A percentile compares a stretch with the other conserved stretches of the same genome.
Evolutionary conservation across 2,329 filamentous ascomycete genomes (phyloP).

Genomic region (Colletotrichum ledebouriae): DNA sequence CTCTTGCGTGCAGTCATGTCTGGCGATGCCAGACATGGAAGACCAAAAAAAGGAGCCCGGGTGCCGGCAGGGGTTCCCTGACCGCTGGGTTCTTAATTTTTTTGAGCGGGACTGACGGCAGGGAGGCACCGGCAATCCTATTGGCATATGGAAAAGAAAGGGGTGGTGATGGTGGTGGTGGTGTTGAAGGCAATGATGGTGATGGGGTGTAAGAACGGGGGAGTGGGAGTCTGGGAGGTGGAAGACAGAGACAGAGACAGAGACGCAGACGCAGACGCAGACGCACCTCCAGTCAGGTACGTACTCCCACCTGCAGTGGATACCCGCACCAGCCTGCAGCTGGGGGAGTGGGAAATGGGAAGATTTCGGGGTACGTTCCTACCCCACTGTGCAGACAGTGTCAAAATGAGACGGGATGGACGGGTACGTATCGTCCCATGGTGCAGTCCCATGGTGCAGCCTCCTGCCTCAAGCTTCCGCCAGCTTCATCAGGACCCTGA

Average conservation of each 20-base stretch:
- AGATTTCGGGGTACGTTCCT: slow-evolving; percentile 16
- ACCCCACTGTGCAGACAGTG: background rate
- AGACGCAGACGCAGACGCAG: slow-evolving; percentile 15
- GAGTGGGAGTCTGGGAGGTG: slow-evolving; percentile 1
- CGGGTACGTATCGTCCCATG: slow-evolving; percentile 1
- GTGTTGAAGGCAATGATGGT: background rate
- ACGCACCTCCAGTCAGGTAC: slow-evolving; percentile 12
- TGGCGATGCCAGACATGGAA: slow-evolving; percentile 25
- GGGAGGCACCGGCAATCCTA: slow-evolving; percentile 29
- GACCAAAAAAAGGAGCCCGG: slow-evolving; percentile 24
- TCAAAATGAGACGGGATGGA: background rate
- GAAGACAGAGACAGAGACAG: background rate
- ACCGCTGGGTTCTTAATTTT: slow-evolving; percentile 31
- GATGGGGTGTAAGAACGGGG: slow-evolving; percentile 42
- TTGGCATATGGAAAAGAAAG: slow-evolving; percentile 31
- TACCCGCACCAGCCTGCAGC: slow-evolving; percentile 17
- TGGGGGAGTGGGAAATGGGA: slow-evolving; percentile 25
- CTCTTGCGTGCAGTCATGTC: slow-evolving; percentile 13
- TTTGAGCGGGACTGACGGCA: slow-evolving; percentile 36
- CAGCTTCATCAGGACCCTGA: too few relatives aligned
- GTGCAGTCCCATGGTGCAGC: background rate
- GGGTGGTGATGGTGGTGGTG: slow-evolving; percentile 9
- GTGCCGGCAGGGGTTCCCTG: slow-evolving; percentile 27
- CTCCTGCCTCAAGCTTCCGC: background rate
- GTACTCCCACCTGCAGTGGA: slow-evolving; percentile 9